phyloP scores from a whole-genome alignment of 345 rosid species.

The Camelina laxa region DNA sequence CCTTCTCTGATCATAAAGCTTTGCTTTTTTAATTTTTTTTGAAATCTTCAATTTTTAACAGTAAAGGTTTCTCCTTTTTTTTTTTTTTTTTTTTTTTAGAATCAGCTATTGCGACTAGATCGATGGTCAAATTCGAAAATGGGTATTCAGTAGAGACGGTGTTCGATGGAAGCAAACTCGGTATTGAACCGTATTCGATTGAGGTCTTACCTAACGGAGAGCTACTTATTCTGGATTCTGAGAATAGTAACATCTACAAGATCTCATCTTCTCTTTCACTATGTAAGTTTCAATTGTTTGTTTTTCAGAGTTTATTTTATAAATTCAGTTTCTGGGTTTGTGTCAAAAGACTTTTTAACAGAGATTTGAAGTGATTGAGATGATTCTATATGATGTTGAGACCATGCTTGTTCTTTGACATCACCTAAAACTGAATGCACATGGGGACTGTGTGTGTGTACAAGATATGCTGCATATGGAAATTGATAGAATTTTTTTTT shows the following conservation, averaged over 20 bases:
- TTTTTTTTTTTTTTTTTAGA: neutral
- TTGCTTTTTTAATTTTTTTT: neutral
- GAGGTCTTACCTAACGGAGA: constrained; percentile 88
- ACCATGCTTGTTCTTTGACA: constrained; percentile 8
- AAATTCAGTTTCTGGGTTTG: neutral
- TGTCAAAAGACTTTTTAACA: neutral
- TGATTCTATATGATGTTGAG: constrained; percentile 5
- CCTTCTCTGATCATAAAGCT: neutral
- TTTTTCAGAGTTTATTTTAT: neutral
- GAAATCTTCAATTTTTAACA: constrained; percentile 6
- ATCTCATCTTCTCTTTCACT: constrained; percentile 86
- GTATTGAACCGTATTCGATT: constrained; percentile 83
- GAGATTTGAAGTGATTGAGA: neutral
- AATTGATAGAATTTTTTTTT: constrained; percentile 7
- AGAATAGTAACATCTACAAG: constrained; percentile 88
- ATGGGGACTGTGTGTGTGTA: constrained; percentile 24
- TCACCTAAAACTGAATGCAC: constrained; percentile 37
- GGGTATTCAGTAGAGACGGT: constrained; percentile 98
- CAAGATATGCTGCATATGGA: constrained; percentile 35
- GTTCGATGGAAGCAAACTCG: constrained; percentile 98
- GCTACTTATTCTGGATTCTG: constrained; percentile 85
- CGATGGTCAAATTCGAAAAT: constrained; percentile 92
- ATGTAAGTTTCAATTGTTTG: constrained; percentile 56
- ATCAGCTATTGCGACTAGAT: constrained; percentile 78
- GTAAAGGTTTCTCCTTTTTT: constrained; percentile 23